Evolutionary conservation across 148 eudicot genomes (phyloP), one percentile per base, ranked within the genome.

Genomic region (Salicornia ramosissima): DNA sequence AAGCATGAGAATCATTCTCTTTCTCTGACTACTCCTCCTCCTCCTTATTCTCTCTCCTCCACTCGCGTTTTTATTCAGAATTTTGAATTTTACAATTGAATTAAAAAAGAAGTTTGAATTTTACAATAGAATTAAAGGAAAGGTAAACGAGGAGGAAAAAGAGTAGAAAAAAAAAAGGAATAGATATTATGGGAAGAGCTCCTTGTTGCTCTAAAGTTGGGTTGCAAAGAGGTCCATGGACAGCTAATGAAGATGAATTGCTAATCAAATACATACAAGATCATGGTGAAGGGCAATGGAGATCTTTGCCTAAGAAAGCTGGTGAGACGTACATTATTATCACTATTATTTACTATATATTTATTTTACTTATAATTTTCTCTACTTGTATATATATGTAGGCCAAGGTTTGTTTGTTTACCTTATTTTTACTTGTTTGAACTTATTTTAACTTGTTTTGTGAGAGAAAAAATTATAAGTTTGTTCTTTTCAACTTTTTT

Each of bases 221-320:
- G 33, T 70, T 86, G 73, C 87, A 80, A 57, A 77, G 84, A 73
- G 90, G 90, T 65, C 90, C 90, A 53, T 86, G 90, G 90, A 80
- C 84, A 26, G 64, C 82, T 5, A 80, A 47, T 56, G 90, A 86
- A 75, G 90, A 86, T 53, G 67, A 75, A 11, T 80, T 86, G 78
- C 83, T 86, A 11, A 78, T 80, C 59, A 74, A 80, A 29, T 80
- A 82, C 68, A 82, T 86, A 70, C 73, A 76, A 65, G 50, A 64
- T 72, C 87, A 86, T 58, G 90, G 90, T 47, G 86, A 86, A 77
- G 90, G 90, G 51, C 83, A 82, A 72, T 86, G 90, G 90, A 79
- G 88, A 68, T 84, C 90, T 68, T 43, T 86, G 59, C 90, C 90
- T 56, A 82, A 76, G 43, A 76, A 82, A 29, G 90, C 90, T 12